A percentile compares a stretch with the other conserved stretches of the same genome.
Conservation (phyloP, 768 basidiomycete genomes). For the Rhodotorula babjevae region DNA sequence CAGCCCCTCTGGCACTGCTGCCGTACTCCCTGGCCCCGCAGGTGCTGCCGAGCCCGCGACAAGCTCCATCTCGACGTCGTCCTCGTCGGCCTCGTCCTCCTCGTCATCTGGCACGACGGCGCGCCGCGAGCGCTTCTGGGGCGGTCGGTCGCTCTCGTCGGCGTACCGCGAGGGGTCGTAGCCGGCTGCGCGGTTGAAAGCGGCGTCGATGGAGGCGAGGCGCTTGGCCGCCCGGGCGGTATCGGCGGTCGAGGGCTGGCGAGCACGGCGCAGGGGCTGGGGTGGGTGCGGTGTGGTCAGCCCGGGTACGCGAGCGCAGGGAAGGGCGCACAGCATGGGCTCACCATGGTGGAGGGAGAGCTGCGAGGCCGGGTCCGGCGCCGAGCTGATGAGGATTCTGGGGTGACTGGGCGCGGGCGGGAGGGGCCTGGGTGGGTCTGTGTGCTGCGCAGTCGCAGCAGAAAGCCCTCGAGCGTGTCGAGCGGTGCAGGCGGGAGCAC, state of each 20-base stretch:
- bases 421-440: too few species aligned
- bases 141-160: not conserved
- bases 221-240: conserved; percentile 10
- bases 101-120: conserved; percentile 27
- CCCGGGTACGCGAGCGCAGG: not conserved
- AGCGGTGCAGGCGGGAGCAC: too few species aligned
- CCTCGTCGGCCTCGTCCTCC: conserved; percentile 2
- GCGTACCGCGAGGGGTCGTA: not conserved
- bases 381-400: not conserved
- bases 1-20: too few species aligned
- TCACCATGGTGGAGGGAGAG: not conserved
- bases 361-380: too few species aligned
- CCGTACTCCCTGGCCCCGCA: not conserved
- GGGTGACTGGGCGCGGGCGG: too few species aligned
- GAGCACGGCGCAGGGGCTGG: not conserved
- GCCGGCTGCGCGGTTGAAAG: conserved; percentile 27
- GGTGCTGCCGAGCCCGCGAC: not conserved
- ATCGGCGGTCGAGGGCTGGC: not conserved
- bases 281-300: not conserved
- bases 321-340: not conserved
- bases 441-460: too few species aligned
- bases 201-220: conserved; percentile 28
- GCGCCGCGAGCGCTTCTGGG: not conserved
- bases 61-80: conserved; percentile 18
- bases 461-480: too few species aligned